Evolutionary conservation across 2,329 filamentous ascomycete genomes (phyloP).

Genomic region (Microsporum canis): DNA sequence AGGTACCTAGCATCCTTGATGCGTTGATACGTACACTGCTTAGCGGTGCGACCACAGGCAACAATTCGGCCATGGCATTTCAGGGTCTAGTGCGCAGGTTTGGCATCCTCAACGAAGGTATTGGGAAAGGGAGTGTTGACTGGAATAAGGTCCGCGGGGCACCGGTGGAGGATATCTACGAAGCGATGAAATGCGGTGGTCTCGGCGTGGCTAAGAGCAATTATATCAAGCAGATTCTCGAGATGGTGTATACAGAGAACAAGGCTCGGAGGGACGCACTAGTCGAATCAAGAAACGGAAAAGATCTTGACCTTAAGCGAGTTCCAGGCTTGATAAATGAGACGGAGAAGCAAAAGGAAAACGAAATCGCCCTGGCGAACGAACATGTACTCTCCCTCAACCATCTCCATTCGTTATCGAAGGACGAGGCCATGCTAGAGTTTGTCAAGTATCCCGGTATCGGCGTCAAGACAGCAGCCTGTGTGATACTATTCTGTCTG

Average conservation of each 20-base stretch:
- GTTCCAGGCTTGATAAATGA: slow-evolving; percentile 13
- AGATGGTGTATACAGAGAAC: slow-evolving; percentile 61
- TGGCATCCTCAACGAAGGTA: slow-evolving; percentile 49
- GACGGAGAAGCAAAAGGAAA: slow-evolving; percentile 31
- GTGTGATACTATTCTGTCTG: slow-evolving; percentile 54
- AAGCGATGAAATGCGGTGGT: slow-evolving; percentile 60
- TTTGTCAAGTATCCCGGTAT: slow-evolving; percentile 52
- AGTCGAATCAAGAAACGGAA: slow-evolving; percentile 33
- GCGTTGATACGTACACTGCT: slow-evolving; percentile 52
- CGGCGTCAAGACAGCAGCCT: slow-evolving; percentile 55
- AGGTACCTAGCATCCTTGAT: slow-evolving; percentile 54
- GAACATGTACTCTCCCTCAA: slow-evolving; percentile 54
- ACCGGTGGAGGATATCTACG: slow-evolving; percentile 48
- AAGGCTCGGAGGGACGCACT: slow-evolving; percentile 44
- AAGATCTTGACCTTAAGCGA: slow-evolving; percentile 34
- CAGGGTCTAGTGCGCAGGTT: slow-evolving; percentile 53
- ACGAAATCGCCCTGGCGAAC: slow-evolving; percentile 47
- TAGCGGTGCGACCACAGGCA: slow-evolving; percentile 49
- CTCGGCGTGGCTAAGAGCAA: slow-evolving; percentile 59
- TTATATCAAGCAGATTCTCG: slow-evolving; percentile 61
- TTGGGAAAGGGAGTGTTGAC: slow-evolving; percentile 60
- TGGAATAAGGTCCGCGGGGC: slow-evolving; percentile 60
- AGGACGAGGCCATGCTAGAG: slow-evolving; percentile 46
- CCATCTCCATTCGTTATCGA: slow-evolving; percentile 46
- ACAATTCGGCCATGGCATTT: slow-evolving; percentile 55